These are phyloP conservation scores for Cladophialophora bantiana DNA, from an alignment of 2,329 filamentous ascomycete species.

Conservation along the genomic window DNA sequence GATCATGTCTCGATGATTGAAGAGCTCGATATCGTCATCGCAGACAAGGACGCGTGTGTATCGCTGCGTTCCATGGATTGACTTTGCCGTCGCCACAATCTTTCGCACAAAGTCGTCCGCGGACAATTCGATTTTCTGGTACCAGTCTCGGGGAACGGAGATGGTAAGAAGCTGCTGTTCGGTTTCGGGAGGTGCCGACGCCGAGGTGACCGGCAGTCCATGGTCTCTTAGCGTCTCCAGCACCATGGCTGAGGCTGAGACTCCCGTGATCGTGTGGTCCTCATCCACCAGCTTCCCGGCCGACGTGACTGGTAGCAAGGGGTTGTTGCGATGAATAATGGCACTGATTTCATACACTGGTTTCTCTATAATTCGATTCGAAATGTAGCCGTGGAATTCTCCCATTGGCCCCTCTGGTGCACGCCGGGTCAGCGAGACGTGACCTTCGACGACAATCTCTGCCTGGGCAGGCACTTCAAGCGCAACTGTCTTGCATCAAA, in stretches of 20 bases:
- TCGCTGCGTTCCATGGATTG: neutral
- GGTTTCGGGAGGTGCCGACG: neutral
- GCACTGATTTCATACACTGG: neutral
- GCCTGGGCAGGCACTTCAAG: neutral
- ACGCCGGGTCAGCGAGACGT: neutral
- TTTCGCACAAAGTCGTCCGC: neutral
- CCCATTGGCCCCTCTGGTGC: neutral
- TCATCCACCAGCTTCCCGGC: conserved; percentile 5
- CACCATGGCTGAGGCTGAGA: conserved; percentile 1
- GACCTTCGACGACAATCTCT: neutral
- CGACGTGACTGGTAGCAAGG: neutral
- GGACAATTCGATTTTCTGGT: neutral
- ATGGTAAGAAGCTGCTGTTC: neutral
- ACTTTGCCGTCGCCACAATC: neutral
- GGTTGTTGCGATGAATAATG: neutral
- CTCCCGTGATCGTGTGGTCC: conserved; percentile 3
- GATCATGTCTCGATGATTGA: neutral
- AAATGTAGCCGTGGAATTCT: neutral
- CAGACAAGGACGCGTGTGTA: neutral
- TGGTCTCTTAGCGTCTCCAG: neutral
- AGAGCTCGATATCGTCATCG: neutral
- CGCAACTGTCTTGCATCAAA: neutral
- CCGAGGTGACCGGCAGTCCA: neutral
- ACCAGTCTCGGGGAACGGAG: neutral
- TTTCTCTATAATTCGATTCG: neutral